Conservation (phyloP, 2,329 filamentous ascomycete species). For the Pleurostoma richardsiae region DNA sequence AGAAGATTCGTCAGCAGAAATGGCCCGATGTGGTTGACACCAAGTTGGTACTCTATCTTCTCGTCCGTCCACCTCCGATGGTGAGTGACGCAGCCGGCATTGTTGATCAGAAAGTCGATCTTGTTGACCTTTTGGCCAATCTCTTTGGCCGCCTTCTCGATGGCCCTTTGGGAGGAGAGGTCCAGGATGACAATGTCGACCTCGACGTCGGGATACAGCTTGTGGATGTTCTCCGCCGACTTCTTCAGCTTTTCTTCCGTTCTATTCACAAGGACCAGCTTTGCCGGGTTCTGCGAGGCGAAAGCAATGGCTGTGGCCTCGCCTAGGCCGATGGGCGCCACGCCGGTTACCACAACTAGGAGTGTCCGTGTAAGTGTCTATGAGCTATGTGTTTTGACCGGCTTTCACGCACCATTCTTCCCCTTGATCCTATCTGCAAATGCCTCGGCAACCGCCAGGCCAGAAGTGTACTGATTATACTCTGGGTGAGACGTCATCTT, state of each 20-base stretch:
- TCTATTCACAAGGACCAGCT: constrained; percentile 39
- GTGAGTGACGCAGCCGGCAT: constrained; percentile 5
- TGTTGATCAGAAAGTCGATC: constrained; percentile 21
- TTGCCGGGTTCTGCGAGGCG: constrained; percentile 34
- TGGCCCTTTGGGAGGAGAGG: constrained; percentile 27
- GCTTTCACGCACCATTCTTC: constrained; percentile 17
- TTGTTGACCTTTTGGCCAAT: constrained; percentile 21
- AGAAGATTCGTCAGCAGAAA: constrained; percentile 41
- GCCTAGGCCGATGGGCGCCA: constrained; percentile 35
- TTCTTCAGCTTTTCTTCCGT: constrained; percentile 33
- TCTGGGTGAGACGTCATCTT: constrained; percentile 26
- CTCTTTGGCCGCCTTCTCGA: constrained; percentile 28
- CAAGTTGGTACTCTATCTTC: constrained; percentile 28
- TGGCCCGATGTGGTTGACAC: constrained; percentile 41
- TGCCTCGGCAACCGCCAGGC: constrained; percentile 22
- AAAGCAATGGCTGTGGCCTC: constrained; percentile 34
- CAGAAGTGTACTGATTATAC: constrained; percentile 25
- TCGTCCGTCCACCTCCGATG: constrained; percentile 12
- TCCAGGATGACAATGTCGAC: constrained; percentile 29
- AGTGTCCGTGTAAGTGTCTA: background rate
- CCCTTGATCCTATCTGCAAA: constrained; percentile 21
- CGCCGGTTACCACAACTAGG: constrained; percentile 34
- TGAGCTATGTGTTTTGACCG: background rate
- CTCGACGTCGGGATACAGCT: constrained; percentile 24
- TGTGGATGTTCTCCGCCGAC: constrained; percentile 29